Evolutionary conservation across 1,284 basidiomycete species (phyloP).

Genomic region (Puccinia hordei): DNA sequence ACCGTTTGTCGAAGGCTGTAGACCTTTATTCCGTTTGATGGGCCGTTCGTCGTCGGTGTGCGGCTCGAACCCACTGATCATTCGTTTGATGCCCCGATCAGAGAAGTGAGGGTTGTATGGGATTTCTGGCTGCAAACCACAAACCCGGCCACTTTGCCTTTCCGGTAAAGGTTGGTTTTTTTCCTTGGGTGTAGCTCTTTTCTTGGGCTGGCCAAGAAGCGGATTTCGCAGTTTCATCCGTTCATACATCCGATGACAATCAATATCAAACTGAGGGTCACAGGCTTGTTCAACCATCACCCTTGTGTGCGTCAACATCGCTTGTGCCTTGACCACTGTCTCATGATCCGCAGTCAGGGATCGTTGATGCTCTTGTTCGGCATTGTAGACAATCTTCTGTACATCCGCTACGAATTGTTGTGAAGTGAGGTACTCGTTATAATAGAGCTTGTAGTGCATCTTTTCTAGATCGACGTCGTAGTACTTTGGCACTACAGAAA

Average conservation of each 20-base stretch:
- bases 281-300: slow-evolving; percentile 82
- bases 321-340: slow-evolving; percentile 69
- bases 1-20: neutral
- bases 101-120: slow-evolving; percentile 51
- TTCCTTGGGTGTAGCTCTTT: slow-evolving; percentile 60
- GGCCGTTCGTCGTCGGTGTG: slow-evolving; percentile 21
- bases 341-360: slow-evolving; percentile 52
- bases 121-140: slow-evolving; percentile 70
- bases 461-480: slow-evolving; percentile 86
- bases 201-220: slow-evolving; percentile 65
- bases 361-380: slow-evolving; percentile 64
- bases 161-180: slow-evolving; percentile 64
- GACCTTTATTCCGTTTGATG: slow-evolving; percentile 30
- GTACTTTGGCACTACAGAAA: slow-evolving; percentile 57
- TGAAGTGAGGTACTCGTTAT: slow-evolving; percentile 82
- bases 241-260: slow-evolving; percentile 84
- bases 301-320: slow-evolving; percentile 83
- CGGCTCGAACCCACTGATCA: slow-evolving; percentile 18
- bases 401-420: slow-evolving; percentile 85
- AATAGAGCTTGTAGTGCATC: slow-evolving; percentile 84
- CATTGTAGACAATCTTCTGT: slow-evolving; percentile 84
- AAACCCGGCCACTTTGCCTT: slow-evolving; percentile 68
- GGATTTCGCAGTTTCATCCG: slow-evolving; percentile 73
- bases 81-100: slow-evolving; percentile 45
- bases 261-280: slow-evolving; percentile 76